Evolutionary conservation across 2,329 filamentous ascomycete species (phyloP).

Genomic region (Paraphaeosphaeria sporulosa): DNA sequence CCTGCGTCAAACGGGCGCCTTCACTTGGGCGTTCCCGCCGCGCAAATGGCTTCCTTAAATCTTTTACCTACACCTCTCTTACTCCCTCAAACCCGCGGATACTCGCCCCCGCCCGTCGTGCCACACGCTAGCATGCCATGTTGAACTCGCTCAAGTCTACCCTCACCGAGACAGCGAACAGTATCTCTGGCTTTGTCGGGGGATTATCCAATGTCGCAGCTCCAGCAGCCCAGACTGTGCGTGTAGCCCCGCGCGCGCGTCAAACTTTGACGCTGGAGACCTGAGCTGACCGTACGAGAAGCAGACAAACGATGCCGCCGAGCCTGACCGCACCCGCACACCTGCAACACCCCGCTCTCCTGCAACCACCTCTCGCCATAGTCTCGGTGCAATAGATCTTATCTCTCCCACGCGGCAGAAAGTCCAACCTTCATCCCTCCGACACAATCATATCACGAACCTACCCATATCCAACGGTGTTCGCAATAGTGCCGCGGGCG

Average conservation of each 20-base stretch:
- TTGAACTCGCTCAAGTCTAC: background rate
- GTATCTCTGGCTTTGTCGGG: slow-evolving; percentile 5
- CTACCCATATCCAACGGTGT: background rate
- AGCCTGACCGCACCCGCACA: slow-evolving; percentile 12
- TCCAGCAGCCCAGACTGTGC: background rate
- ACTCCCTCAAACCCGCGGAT: background rate
- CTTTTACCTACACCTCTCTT: background rate
- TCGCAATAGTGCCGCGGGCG: slow-evolving; percentile 16
- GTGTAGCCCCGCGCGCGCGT: background rate
- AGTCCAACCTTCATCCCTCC: background rate
- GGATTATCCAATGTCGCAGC: background rate
- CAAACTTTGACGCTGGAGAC: background rate
- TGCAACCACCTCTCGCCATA: background rate
- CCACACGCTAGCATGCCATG: slow-evolving; percentile 13
- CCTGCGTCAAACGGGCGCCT: background rate
- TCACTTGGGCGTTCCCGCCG: slow-evolving; percentile 8
- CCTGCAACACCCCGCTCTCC: slow-evolving; percentile 8
- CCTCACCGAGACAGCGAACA: background rate
- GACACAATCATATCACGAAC: background rate
- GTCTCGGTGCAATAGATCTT: slow-evolving; percentile 7
- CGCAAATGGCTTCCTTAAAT: slow-evolving; percentile 10
- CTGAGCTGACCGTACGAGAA: slow-evolving; percentile 15
- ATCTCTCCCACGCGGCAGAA: background rate
- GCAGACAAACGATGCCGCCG: slow-evolving; percentile 31
- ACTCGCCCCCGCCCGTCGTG: background rate